Evolutionary conservation across 805 yeast genomes (phyloP), one percentile per base, ranked within the genome.

Genomic region (Yamadazyma insecticola): DNA sequence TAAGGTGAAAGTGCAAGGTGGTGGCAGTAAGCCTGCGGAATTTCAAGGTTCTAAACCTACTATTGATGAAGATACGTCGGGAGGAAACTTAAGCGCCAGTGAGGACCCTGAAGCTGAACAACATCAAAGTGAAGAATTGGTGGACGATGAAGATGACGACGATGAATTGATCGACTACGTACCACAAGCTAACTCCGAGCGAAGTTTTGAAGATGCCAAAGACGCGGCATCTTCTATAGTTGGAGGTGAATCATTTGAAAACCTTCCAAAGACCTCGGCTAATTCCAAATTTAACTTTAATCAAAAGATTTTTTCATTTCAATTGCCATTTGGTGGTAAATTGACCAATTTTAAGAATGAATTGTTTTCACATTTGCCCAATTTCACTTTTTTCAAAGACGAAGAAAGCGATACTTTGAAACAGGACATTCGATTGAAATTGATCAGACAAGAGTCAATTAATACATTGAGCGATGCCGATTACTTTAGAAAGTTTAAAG

Each of bases 391-490:
- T 12, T 34, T 34, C 18, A 24, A 21, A 13, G 24, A 28, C 11
- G 21, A 19, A 13, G 42, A 40, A 7, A 32, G 32, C 19, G 45
- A 41, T 8, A 35, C 30, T 30, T 35, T 44, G 18, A 30, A 29
- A 3, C 30, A 60, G 21, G 63, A 57, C 14, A 54, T 73, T 23
- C 45, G 63, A 17, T 44, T 62, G 21, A 69, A 64, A 41, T 45
- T 76, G 21, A 59, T 63, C 29, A 63, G 81, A 22, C 81, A 75
- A 35, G 75, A 74, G 37, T 67, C 81, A 0, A 67, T 79, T 17
- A 60, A 72, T 24, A 79, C 87, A 0, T 22, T 72, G 4, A 85
- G 81, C 33, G 95, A 86, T 43, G 77, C 78, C 1, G 53, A 61
- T 9, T 58, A 74, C 19, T 85, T 73, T 51, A 65, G 61, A 31